Evolutionary conservation across 148 eudicot species (phyloP).

Genomic region (Rhododendron vialii): DNA sequence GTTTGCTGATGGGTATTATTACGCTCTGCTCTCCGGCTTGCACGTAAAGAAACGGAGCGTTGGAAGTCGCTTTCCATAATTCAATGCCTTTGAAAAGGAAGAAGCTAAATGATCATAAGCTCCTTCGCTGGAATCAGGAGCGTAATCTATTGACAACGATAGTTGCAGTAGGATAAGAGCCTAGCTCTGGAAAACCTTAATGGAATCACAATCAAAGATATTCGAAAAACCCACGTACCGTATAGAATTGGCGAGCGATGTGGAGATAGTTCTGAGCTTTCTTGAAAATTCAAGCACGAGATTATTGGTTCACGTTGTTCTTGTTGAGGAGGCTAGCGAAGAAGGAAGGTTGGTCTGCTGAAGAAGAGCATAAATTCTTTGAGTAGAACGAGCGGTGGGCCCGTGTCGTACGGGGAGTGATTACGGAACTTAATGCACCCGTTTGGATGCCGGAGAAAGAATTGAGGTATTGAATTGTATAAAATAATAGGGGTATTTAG

Average conservation of each 20-base stretch:
- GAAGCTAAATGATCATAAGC: not conserved
- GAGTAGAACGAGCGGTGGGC: too few species aligned
- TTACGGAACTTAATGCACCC: too few species aligned
- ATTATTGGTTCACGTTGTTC: not conserved
- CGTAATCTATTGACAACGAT: not conserved
- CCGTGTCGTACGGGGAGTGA: too few species aligned
- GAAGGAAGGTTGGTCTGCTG: not conserved
- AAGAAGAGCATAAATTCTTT: too few species aligned
- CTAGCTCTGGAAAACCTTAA: not conserved
- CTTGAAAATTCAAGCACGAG: not conserved
- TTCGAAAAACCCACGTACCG: not conserved
- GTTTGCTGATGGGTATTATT: constrained; percentile 23
- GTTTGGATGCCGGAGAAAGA: too few species aligned
- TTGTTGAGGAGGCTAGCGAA: too few species aligned
- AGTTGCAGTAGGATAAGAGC: not conserved
- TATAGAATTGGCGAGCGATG: not conserved
- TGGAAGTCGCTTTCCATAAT: constrained; percentile 48
- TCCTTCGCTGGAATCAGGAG: not conserved
- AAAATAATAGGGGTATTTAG: too few species aligned
- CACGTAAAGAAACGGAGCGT: constrained; percentile 52
- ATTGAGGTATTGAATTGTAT: too few species aligned
- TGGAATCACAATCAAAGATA: not conserved
- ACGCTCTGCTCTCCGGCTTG: constrained; percentile 47
- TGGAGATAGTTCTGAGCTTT: not conserved
- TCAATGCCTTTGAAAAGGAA: not conserved